Evolutionary conservation across 2,329 filamentous ascomycete species (phyloP).

Genomic region (Nothophoma quercina): DNA sequence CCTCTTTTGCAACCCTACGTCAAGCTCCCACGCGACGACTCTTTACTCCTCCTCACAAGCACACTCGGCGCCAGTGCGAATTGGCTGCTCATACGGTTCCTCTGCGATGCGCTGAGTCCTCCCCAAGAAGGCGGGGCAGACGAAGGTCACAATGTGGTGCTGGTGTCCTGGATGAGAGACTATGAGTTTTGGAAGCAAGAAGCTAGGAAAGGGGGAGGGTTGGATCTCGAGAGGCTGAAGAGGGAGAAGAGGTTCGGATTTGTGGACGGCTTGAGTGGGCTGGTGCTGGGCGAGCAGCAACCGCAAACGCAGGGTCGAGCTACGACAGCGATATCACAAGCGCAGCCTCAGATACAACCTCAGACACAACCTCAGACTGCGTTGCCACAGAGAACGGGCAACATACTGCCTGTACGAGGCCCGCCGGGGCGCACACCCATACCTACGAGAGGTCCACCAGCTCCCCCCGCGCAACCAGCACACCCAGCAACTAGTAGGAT

Average conservation of each 20-base stretch:
- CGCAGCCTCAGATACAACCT: neutral
- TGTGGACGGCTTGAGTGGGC: slow-evolving; percentile 74
- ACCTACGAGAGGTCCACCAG: slow-evolving; percentile 23
- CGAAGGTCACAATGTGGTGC: slow-evolving; percentile 61
- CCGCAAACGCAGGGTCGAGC: slow-evolving; percentile 4
- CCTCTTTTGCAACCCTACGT: slow-evolving; percentile 71
- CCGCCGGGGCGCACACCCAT: slow-evolving; percentile 28
- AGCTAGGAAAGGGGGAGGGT: slow-evolving; percentile 70
- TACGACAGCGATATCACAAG: too few species aligned
- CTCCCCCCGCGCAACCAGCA: slow-evolving; percentile 10
- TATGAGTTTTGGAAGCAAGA: slow-evolving; percentile 80
- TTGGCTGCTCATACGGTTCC: slow-evolving; percentile 64
- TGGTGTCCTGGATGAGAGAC: slow-evolving; percentile 85
- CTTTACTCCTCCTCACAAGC: slow-evolving; percentile 72
- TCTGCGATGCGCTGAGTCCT: slow-evolving; percentile 55
- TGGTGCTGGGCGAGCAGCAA: slow-evolving; percentile 54
- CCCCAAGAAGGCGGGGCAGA: slow-evolving; percentile 39
- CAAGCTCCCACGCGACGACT: slow-evolving; percentile 62
- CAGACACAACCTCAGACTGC: slow-evolving; percentile 1
- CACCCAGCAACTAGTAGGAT: slow-evolving; percentile 3
- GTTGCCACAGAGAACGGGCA: slow-evolving; percentile 7
- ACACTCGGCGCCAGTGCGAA: slow-evolving; percentile 63
- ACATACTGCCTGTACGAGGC: slow-evolving; percentile 26
- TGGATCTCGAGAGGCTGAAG: slow-evolving; percentile 71
- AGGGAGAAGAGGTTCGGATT: slow-evolving; percentile 71